Percentiles rank a stretch among this genome's conserved stretches.
Evolutionary conservation across 2,329 filamentous ascomycete genomes (phyloP).

Genomic region (Ophiosphaerella herpotricha): DNA sequence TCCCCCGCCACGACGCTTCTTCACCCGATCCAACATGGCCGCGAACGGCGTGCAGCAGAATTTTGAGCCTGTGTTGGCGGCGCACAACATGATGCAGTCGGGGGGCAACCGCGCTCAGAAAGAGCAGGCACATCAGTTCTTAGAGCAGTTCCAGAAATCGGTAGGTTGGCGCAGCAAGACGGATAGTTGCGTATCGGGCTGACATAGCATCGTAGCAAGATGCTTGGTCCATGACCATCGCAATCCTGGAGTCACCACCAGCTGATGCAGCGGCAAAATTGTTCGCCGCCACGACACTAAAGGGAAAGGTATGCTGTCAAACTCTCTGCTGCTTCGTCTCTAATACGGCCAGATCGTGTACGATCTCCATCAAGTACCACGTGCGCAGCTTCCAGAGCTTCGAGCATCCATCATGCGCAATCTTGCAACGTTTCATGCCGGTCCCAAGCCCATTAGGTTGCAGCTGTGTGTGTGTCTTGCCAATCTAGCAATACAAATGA

Average conservation of each 20-base stretch:
- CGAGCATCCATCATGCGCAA: conserved; percentile 83
- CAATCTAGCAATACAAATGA: conserved; percentile 95
- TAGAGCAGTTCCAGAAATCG: conserved; percentile 97
- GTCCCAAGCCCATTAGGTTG: conserved; percentile 77
- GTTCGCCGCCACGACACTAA: conserved; percentile 94
- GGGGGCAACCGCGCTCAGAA: conserved; percentile 81
- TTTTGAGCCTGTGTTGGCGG: conserved; percentile 84
- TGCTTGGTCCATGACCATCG: conserved; percentile 88
- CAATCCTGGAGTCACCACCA: conserved; percentile 77
- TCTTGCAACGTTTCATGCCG: conserved; percentile 78
- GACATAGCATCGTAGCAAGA: conserved; percentile 64
- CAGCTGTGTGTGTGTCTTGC: conserved; percentile 95
- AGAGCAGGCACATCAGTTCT: conserved; percentile 85
- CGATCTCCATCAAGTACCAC: conserved; percentile 86
- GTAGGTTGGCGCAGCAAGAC: conserved; percentile 59
- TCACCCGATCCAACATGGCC: conserved; percentile 62
- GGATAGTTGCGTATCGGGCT: conserved; percentile 20
- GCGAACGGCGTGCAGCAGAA: conserved; percentile 67
- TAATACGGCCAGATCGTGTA: conserved; percentile 78
- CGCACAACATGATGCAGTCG: conserved; percentile 87
- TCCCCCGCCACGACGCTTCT: conserved; percentile 22
- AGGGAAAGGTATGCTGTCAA: conserved; percentile 78
- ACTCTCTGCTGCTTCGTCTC: conserved; percentile 3
- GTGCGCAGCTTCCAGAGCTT: conserved; percentile 73
- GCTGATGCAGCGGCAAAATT: conserved; percentile 84